Base-by-base conservation (phyloP, 139 green algal genomes). In the Zygnema cylindricum region DNA sequence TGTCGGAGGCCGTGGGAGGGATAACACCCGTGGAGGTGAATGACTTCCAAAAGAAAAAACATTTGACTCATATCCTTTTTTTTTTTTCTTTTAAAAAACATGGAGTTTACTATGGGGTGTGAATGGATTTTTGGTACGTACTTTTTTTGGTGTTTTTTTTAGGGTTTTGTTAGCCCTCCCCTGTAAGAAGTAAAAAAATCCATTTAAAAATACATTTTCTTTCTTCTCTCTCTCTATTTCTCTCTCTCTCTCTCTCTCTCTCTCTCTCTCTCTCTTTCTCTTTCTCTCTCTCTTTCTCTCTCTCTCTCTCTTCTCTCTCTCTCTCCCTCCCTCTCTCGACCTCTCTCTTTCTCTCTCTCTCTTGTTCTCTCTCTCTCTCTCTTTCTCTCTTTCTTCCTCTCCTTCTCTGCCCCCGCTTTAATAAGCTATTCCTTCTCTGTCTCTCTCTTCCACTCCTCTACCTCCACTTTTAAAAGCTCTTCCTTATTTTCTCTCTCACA, bases 1-100 rank as follows among this genome's bases (percentile, higher is more conserved):
- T 99, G 89, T 42, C 93, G 21, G 41, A 78, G 1, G 94, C 96
- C 0, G 86, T 98, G 0, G 83, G 93, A 2, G 77, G 75, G 69
- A 78, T 99, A 33, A 87, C 95, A 33, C 94, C 93, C 0, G 55
- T 97, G 1, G 95, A 98, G 95, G 95, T 98, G 21, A 69, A 85
- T 1, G 30, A 85, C 33, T n/a, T 79, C 7, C 25, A 43, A 86
- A 55, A 2, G 36, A 77, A 1, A 55, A 42, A 76, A 16, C 36
- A 33, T 21, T 43, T 71, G 55, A 32, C 32, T 79, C 11, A 73
- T 73, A 73, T 73, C 57, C 57, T 73, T 30, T 30, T 73, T 73
- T 73, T 73, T n/a, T n/a, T n/a, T n/a, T n/a, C n/a, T n/a, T n/a
- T n/a, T n/a, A n/a, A n/a, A n/a, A n/a, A n/a, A n/a, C n/a, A n/a